Percentiles rank a stretch among this genome's conserved stretches.
phyloP scores from a whole-genome alignment of 1,284 basidiomycete species.

The Somion occarium region DNA sequence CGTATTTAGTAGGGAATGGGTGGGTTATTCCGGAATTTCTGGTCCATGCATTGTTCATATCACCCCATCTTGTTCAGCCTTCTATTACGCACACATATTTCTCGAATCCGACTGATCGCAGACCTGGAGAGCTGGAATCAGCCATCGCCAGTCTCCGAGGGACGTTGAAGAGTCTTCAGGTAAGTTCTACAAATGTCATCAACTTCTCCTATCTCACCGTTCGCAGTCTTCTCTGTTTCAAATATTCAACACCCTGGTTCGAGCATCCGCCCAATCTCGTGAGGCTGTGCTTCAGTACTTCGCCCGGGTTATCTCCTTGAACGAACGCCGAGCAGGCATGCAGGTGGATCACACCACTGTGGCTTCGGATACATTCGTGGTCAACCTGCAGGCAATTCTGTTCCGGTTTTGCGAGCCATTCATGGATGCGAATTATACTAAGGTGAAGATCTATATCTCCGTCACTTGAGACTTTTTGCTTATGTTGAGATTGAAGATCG shows the following conservation, averaged over 20 bases:
- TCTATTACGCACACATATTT: constrained; percentile 77
- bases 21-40: constrained; percentile 33
- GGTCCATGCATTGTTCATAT: neutral
- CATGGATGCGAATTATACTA: constrained; percentile 88
- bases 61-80: constrained; percentile 48
- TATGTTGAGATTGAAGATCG: constrained; percentile 50
- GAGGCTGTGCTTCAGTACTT: constrained; percentile 89
- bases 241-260: constrained; percentile 85
- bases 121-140: constrained; percentile 74
- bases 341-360: constrained; percentile 85
- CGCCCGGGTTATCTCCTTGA: constrained; percentile 69
- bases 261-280: constrained; percentile 74
- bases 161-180: constrained; percentile 80
- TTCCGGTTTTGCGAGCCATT: constrained; percentile 94
- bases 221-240: constrained; percentile 75
- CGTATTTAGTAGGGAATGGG: constrained; percentile 86
- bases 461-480: neutral
- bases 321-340: constrained; percentile 86
- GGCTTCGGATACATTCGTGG: constrained; percentile 90
- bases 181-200: constrained; percentile 24
- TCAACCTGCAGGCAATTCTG: constrained; percentile 82
- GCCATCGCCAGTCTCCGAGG: constrained; percentile 80
- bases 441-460: constrained; percentile 43
- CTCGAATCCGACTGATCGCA: constrained; percentile 75
- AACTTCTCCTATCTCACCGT: neutral